Conservation (phyloP, 805 yeast species). For the Priceomyces fermenticarens region DNA sequence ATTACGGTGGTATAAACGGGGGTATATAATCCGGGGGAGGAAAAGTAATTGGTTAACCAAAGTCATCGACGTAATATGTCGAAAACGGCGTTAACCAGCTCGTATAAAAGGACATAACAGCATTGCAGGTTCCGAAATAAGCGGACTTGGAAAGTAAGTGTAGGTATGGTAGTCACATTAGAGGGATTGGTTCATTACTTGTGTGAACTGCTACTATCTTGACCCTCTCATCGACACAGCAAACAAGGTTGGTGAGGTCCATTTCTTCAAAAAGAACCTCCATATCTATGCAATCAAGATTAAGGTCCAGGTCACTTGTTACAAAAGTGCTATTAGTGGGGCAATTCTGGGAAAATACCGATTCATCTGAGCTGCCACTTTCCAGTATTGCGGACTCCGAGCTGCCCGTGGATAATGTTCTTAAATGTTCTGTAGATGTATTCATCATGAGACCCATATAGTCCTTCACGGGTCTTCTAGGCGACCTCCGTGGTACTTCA, state of each 20-base stretch:
- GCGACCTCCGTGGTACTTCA: constrained; percentile 5
- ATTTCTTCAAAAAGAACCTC: constrained; percentile 16
- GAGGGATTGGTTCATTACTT: too few relatives aligned
- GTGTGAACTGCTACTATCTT: constrained; percentile 13
- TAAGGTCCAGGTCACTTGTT: constrained; percentile 3
- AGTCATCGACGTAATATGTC: too few relatives aligned
- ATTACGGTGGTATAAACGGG: too few relatives aligned
- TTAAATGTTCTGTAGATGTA: not conserved
- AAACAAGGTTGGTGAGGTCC: constrained; percentile 15
- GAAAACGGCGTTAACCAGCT: too few relatives aligned
- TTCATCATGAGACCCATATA: not conserved
- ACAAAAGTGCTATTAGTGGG: not conserved
- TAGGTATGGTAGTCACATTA: too few relatives aligned
- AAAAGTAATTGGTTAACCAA: too few relatives aligned
- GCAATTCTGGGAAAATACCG: constrained; percentile 13
- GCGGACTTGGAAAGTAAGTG: too few relatives aligned
- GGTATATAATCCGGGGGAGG: too few relatives aligned
- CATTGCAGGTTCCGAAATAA: too few relatives aligned
- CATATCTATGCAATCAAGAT: constrained; percentile 6
- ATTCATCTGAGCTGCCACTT: constrained; percentile 14
- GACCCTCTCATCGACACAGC: constrained; percentile 22
- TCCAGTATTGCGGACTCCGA: constrained; percentile 12
- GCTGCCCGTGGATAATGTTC: not conserved
- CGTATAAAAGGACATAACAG: too few relatives aligned
- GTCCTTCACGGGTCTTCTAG: constrained; percentile 4